Evolutionary conservation across 73 alveolate species (phyloP).

Genomic region (Paramecium pentaurelia): DNA sequence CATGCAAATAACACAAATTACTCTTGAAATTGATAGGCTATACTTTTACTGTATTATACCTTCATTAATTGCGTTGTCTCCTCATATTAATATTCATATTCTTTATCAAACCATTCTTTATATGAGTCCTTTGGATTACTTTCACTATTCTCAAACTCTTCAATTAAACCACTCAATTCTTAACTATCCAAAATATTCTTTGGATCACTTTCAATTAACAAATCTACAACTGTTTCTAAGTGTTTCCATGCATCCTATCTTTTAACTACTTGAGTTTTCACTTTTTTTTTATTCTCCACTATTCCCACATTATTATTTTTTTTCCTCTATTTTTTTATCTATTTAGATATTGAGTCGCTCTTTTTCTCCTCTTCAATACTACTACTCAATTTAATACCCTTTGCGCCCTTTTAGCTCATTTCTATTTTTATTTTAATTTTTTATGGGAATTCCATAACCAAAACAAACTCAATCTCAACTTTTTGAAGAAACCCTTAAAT

Average conservation of each 20-base stretch:
- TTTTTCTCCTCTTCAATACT: background rate
- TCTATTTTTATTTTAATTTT: background rate
- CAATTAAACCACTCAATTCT: background rate
- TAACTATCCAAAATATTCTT: background rate
- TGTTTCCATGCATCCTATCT: background rate
- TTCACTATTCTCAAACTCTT: background rate
- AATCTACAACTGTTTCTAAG: background rate
- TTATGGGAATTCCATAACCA: background rate
- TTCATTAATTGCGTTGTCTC: background rate
- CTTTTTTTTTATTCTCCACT: background rate
- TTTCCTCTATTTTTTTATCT: background rate
- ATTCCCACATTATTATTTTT: background rate
- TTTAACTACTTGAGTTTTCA: background rate
- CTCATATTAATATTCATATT: background rate
- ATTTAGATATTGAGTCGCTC: background rate
- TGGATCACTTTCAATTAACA: background rate
- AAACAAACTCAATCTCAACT: background rate
- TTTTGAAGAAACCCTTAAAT: constrained; percentile 23
- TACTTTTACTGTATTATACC: background rate
- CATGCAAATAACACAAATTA: background rate
- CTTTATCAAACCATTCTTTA: constrained; percentile 15
- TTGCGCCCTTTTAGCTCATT: background rate
- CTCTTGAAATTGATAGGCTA: background rate
- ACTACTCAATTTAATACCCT: background rate
- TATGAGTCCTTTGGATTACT: background rate